Base-by-base conservation (phyloP, 495 filamentous ascomycete species). In the Podospora didyma region DNA sequence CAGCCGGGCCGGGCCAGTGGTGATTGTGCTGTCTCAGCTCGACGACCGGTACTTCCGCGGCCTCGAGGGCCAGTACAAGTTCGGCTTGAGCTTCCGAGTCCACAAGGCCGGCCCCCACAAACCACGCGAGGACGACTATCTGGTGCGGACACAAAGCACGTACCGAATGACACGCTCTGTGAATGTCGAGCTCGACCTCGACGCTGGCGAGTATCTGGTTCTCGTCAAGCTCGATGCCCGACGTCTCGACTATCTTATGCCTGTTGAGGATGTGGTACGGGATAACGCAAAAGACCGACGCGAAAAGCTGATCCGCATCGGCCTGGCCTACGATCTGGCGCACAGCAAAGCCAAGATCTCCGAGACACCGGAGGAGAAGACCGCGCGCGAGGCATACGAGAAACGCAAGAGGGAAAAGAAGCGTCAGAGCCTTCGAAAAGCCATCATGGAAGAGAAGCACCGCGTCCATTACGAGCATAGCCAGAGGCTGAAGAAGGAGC, bases 41-140 rank as follows among this genome's bases (percentile, higher is more conserved):
- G 92, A 97, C 65, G 77, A 83, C 26, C 84, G 92, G 6, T 97
- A 96, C 64, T 97, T 91, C 74, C 75, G 75, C 50, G 92, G 92
- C 0, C 81, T 97, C 1, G 75, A 83, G 39, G 93, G 92, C n/a
- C 83, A 90, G 65, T 97, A 95, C 61, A 68, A 63, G 14, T 96
- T 93, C 71, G 68, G 83, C 7, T 73, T 96, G 0, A 82, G 88
- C 51, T 96, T 96, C 73, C 84, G 91, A 20, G 66, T 97, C 0
- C 86, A 96, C 62, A 88, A 86, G 64, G 85, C 88, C 20, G 89
- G 85, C 42, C 83, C 95, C 53, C 26, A 4, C 26, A 79, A 89
- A 48, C n/a, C n/a, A n/a, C n/a, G n/a, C n/a, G n/a, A n/a, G n/a
- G n/a, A n/a, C n/a, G 88, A 92, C 50, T 96, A 95, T 64, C 83